A percentile compares a stretch with the other conserved stretches of the same genome.
phyloP scores from a whole-genome alignment of 768 basidiomycete species.

The Asterophora lycoperdoides region DNA sequence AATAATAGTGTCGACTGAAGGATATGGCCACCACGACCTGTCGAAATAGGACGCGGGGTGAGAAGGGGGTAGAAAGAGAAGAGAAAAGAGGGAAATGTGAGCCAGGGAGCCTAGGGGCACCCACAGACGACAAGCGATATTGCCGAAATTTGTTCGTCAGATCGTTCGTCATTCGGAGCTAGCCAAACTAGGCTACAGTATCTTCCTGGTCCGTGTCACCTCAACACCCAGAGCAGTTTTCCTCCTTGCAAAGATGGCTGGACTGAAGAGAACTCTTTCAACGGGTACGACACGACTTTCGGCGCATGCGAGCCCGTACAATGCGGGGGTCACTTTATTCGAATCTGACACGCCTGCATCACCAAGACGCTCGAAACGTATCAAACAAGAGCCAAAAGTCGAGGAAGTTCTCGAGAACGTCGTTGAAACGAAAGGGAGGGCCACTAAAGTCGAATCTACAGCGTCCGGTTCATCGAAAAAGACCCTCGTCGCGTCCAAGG shows the following conservation, averaged over 20 bases:
- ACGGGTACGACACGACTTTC: slow-evolving; percentile 29
- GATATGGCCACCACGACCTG: not conserved
- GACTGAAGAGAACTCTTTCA: slow-evolving; percentile 15
- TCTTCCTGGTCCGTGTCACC: not conserved
- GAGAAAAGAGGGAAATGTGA: slow-evolving; percentile 1
- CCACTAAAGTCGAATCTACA: not conserved
- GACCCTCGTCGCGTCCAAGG: slow-evolving; percentile 13
- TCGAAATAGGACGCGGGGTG: not conserved
- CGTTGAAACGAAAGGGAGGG: not conserved
- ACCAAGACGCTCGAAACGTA: slow-evolving; percentile 25
- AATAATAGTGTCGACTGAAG: not conserved
- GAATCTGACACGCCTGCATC: slow-evolving; percentile 23
- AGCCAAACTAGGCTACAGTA: slow-evolving; percentile 7
- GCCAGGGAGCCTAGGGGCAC: slow-evolving; percentile 12
- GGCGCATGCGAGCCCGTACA: slow-evolving; percentile 40
- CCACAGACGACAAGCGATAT: slow-evolving; percentile 3
- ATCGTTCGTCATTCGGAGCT: slow-evolving; percentile 1
- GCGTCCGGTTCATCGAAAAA: slow-evolving; percentile 17
- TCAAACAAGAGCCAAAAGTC: slow-evolving; percentile 23
- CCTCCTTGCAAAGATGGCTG: slow-evolving; percentile 10
- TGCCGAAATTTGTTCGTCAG: slow-evolving; percentile 8
- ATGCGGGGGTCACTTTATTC: slow-evolving; percentile 39
- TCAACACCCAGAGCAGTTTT: not conserved
- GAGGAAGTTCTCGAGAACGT: slow-evolving; percentile 7
- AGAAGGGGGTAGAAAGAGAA: slow-evolving; percentile 3